Evolutionary conservation across 345 rosid species (phyloP).

Genomic region (Mallotus nudiflorus): DNA sequence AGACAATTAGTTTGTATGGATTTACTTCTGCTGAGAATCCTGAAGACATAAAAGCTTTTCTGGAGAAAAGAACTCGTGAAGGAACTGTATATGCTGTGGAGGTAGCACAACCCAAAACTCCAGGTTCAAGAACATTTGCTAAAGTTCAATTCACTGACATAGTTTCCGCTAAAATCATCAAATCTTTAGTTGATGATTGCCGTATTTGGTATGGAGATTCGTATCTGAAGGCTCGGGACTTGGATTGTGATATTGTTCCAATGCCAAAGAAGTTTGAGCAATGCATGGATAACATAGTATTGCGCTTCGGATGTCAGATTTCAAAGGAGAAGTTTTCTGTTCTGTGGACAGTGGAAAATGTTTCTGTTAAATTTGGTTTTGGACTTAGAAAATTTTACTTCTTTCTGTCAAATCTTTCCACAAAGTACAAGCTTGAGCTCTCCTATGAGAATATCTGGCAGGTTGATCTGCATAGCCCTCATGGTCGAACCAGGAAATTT

Average conservation of each 20-base stretch:
- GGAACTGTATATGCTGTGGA: constrained; percentile 51
- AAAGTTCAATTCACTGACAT: constrained; percentile 54
- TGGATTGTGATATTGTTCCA: constrained; percentile 57
- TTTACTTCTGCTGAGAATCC: constrained; percentile 43
- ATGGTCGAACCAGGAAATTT: too few species aligned
- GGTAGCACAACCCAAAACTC: constrained; percentile 34
- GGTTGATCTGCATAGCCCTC: constrained; percentile 55
- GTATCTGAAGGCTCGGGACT: constrained; percentile 43
- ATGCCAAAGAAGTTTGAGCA: constrained; percentile 49
- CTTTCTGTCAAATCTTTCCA: constrained; percentile 28
- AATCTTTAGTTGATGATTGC: constrained; percentile 4
- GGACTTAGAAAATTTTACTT: constrained; percentile 55
- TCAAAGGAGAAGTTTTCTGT: constrained; percentile 44
- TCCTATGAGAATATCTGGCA: constrained; percentile 76
- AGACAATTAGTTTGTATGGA: constrained; percentile 56
- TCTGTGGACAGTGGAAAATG: constrained; percentile 49
- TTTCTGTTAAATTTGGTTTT: constrained; percentile 50
- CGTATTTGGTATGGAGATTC: constrained; percentile 42
- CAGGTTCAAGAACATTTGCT: constrained; percentile 44
- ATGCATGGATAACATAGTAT: constrained; percentile 31
- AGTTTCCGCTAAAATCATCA: constrained; percentile 38
- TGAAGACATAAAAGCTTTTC: constrained; percentile 38
- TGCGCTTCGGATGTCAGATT: constrained; percentile 74
- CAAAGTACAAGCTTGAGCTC: constrained; percentile 65
- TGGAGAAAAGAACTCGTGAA: constrained; percentile 44